Evolutionary conservation across 2,329 filamentous ascomycete genomes (phyloP), one percentile per base, ranked within the genome.

Genomic region (Fusarium sp.): DNA sequence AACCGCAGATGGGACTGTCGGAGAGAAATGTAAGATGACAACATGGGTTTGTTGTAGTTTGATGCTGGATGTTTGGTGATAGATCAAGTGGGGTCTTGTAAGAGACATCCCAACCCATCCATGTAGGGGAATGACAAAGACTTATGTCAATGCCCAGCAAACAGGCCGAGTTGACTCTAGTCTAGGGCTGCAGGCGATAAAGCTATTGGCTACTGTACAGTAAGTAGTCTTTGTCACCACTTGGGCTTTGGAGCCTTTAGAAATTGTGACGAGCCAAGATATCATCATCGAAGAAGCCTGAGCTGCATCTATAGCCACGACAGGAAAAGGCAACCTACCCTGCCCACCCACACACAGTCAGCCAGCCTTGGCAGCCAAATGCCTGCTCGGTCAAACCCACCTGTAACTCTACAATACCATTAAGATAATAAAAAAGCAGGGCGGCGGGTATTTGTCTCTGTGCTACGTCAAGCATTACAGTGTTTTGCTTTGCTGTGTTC

Each of bases 401-500:
- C 27, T 45, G n/a, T 31, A 33, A 54, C 27, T 47, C 31, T 18
- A 53, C 42, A 49, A 20, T 27, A 46, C 21, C 33, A n/a, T 37
- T 23, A 20, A 41, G 27, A 20, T 21, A 6, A 31, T 13, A 14
- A 31, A n/a, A 39, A 45, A 27, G 14, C 33, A 40, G 27, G 50
- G 35, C 15, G 36, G 43, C 29, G 18, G 14, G 48, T 21, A 29
- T 35, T 31, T 36, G 21, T 35, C 35, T 52, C 27, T 48, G 36
- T 54, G 46, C 49, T 61, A 66, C 53, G 52, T 51, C 46, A 50
- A 23, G 45, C 31, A 60, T 51, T 50, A 9, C 35, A 17, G 47
- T 15, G 20, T n/a, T 50, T 65, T 46, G 42, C 54, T 65, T 64
- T 66, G 20, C 29, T 67, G 60, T 52, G 65, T 66, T 69, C 65